Evolutionary conservation across 805 yeast species (phyloP), one percentile per base, ranked within the genome.

Genomic region (Danielia oregonensis): DNA sequence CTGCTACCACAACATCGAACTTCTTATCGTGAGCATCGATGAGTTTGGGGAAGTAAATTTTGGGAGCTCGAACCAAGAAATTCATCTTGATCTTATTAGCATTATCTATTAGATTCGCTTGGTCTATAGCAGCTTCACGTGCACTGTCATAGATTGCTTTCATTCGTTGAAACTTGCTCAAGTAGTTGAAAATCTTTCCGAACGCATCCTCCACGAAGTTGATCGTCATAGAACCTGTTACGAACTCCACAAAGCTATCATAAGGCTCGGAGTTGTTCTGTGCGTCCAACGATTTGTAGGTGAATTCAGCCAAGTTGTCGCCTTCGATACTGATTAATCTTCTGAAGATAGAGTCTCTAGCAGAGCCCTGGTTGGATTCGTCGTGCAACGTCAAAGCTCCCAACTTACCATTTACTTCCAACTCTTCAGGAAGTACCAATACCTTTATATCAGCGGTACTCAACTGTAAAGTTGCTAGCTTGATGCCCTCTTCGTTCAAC

Each of bases 141-240:
- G 97, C 95, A 14, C 74, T 66, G 51, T 93, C 98, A 57, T 85
- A 94, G n/a, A 89, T 69, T 4, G 75, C 76, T 57, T 93, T 93
- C 95, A 91, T 86, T 46, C 74, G 74, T 39, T 78, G 82, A 51
- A 94, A 85, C 46, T 82, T 83, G 44, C 76, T 76, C 48, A 87
- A 63, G 49, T 78, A 91, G 8, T 72, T 67, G 19, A 82, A 51
- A 8, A 94, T 72, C 44, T 80, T 74, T 22, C 79, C 70, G 38
- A 88, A 71, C 0, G 97, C 83, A 39, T 79, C 83, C 48, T 91
- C 96, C 13, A 87, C 79, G 52, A 89, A 85, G 54, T 80, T 84
- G 4, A 93, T 59, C 37, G 75, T 77, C 46, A 86, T 64, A 0
- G 96, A 78, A 0, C 95, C 94, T 0, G 94, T 76, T 13, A 77